phyloP scores from a whole-genome alignment of 176 grass and related monocot species.

The Bolboschoenus planiculmis region DNA sequence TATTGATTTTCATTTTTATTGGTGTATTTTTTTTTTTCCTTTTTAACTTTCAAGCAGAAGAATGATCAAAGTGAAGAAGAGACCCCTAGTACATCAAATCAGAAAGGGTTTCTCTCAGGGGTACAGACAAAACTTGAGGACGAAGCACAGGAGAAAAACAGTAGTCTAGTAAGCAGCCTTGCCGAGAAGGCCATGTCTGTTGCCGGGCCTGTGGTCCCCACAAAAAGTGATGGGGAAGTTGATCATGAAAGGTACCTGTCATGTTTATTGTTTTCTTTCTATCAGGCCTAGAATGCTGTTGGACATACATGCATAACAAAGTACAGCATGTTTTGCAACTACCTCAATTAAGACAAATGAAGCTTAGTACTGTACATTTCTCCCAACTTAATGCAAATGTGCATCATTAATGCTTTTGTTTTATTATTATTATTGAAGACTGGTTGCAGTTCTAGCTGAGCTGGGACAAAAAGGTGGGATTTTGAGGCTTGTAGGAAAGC shows the following conservation, averaged over 20 bases:
- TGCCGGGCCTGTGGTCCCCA: constrained; percentile 81
- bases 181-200: constrained; percentile 96
- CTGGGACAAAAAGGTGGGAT: constrained; percentile 84
- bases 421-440: constrained; percentile 41
- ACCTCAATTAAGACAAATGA: neutral
- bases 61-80: constrained; percentile 29
- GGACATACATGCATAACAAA: neutral
- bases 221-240: constrained; percentile 64
- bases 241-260: constrained; percentile 75
- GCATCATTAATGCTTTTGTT: neutral
- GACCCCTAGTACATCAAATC: constrained; percentile 9
- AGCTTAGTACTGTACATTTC: neutral
- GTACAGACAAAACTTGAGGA: constrained; percentile 24
- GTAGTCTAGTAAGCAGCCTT: constrained; percentile 62
- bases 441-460: constrained; percentile 88
- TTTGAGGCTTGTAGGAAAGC: constrained; percentile 75
- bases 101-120: constrained; percentile 21
- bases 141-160: constrained; percentile 50
- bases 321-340: neutral
- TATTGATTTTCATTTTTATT: constrained; percentile 6
- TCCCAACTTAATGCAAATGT: neutral
- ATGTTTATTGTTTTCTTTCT: constrained; percentile 12
- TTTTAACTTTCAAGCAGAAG: constrained; percentile 20
- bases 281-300: neutral
- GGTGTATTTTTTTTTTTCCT: neutral